These are phyloP conservation scores for Arabis alpina DNA, from an alignment of 345 rosid species.

Conservation along the genomic window DNA sequence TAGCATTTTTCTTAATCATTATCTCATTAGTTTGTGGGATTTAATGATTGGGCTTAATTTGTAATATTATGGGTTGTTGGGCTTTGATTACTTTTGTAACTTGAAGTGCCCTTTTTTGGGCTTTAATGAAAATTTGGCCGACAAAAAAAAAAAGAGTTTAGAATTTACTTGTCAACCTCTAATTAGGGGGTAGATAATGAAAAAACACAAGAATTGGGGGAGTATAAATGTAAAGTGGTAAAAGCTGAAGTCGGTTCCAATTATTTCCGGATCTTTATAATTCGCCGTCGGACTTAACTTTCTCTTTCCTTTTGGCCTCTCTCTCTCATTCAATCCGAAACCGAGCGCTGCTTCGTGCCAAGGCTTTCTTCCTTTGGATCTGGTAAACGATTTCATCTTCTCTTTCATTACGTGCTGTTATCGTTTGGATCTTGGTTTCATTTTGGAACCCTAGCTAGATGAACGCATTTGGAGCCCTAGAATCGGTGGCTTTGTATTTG, in stretches of 20 bases:
- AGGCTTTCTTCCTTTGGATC: slow-evolving; percentile 7
- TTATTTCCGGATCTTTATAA: not conserved
- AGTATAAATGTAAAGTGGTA: not conserved
- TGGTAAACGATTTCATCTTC: slow-evolving; percentile 7
- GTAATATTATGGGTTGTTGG: too few species aligned
- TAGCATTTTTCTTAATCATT: too few species aligned
- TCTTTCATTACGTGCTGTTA: not conserved
- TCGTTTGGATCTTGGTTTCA: not conserved
- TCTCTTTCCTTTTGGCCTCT: not conserved
- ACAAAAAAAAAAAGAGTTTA: too few species aligned
- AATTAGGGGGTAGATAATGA: not conserved
- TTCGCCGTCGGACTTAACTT: not conserved
- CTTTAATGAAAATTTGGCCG: too few species aligned
- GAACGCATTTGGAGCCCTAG: too few species aligned
- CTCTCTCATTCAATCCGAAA: slow-evolving; percentile 20
- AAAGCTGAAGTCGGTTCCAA: slow-evolving; percentile 15
- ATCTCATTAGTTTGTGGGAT: too few species aligned
- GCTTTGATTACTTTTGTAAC: too few species aligned
- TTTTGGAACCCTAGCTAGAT: slow-evolving; percentile 9
- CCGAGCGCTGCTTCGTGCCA: slow-evolving; percentile 1
- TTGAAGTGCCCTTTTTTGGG: too few species aligned
- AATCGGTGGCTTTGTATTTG: not conserved
- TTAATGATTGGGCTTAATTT: too few species aligned
- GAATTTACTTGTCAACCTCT: too few species aligned
- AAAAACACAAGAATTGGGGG: not conserved